Evolutionary conservation across 2,329 filamentous ascomycete genomes (phyloP).

Genomic region (Trichothecium sympodiale): DNA sequence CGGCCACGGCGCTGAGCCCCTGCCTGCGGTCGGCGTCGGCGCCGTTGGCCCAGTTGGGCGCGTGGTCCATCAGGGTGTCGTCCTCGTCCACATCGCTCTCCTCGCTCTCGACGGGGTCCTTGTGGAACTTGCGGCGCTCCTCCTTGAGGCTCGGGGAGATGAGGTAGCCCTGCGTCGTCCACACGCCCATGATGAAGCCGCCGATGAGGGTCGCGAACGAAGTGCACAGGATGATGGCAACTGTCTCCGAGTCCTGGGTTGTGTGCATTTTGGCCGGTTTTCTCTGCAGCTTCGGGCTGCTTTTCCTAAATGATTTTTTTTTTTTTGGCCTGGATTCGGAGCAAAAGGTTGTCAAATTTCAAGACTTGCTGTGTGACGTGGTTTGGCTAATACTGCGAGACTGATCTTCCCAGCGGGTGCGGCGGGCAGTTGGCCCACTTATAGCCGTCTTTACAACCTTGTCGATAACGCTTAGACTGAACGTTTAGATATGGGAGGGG

Average conservation of each 20-base stretch:
- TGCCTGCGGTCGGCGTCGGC: constrained; percentile 47
- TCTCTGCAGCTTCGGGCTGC: too few relatives aligned
- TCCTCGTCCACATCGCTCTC: constrained; percentile 57
- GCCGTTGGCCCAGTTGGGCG: constrained; percentile 55
- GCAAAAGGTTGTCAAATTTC: too few relatives aligned
- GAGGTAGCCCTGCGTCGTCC: constrained; percentile 51
- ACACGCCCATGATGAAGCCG: constrained; percentile 75
- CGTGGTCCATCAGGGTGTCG: constrained; percentile 50
- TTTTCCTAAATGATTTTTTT: too few relatives aligned
- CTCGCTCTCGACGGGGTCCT: constrained; percentile 56
- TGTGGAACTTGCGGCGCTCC: constrained; percentile 42
- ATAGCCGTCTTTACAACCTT: too few relatives aligned
- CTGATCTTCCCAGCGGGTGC: too few relatives aligned
- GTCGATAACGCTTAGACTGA: too few relatives aligned
- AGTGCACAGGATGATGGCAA: constrained; percentile 57
- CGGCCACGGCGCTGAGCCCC: constrained; percentile 32
- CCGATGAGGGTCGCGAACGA: constrained; percentile 62
- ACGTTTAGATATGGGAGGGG: too few relatives aligned
- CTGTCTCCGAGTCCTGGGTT: constrained; percentile 30
- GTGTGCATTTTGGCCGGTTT: constrained; percentile 12
- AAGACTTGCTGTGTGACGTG: too few relatives aligned
- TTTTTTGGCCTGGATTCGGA: not conserved
- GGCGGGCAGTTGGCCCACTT: too few relatives aligned
- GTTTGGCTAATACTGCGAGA: too few relatives aligned
- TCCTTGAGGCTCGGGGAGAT: constrained; percentile 43